Base-by-base conservation (phyloP, 225 moss, liverwort and hornwort genomes). In the Polytrichum formosum region DNA sequence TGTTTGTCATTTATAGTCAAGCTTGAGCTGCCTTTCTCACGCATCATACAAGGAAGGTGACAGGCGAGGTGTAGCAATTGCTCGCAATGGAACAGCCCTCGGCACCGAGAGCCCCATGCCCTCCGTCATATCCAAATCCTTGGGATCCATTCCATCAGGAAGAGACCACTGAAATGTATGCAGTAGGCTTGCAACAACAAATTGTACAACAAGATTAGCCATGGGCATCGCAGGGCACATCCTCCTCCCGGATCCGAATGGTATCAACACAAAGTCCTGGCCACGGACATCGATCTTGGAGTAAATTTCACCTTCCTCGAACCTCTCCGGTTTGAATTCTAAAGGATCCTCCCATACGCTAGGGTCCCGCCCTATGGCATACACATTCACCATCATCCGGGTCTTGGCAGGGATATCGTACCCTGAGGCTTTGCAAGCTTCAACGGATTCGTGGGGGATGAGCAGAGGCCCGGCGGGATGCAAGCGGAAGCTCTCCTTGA, bases 251-350 rank as follows among this genome's bases (percentile, higher is more conserved):
- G 4, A 13, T 16, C 68, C 68, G 27, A 55, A 68, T 23, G 68
- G 26, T 26, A 26, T 26, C 26, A 26, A 1, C 26, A 26, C 26
- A 26, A 26, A 26, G 26, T 26, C 19, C 18, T 68, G 26, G 22
- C 55, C 68, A 26, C 18, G 67, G 9, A 67, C 22, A 19, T 67
- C 67, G 23, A 53, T 26, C 13, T 67, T 53, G n/a, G 67, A 28
- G 27, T 23, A 27, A 21, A 53, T n/a, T 46, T 13, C 25, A 6
- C 2, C 56, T 19, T 67, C 64, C 46, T 68, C n/a, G 73, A 83
- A 87, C 26, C 76, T 61, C 2, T 83, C 76, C 1, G 83, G 83
- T 26, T 74, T 29, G 72, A 87, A 87, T 7, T 74, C 65, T 8
- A 74, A 70, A 1, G 81, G 78, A 10, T 71, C 28, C 26, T 67